Percentiles rank a stretch among this genome's conserved stretches.
Evolutionary conservation across 2,329 filamentous ascomycete species (phyloP).

Genomic region (Huntiella moniliformis): DNA sequence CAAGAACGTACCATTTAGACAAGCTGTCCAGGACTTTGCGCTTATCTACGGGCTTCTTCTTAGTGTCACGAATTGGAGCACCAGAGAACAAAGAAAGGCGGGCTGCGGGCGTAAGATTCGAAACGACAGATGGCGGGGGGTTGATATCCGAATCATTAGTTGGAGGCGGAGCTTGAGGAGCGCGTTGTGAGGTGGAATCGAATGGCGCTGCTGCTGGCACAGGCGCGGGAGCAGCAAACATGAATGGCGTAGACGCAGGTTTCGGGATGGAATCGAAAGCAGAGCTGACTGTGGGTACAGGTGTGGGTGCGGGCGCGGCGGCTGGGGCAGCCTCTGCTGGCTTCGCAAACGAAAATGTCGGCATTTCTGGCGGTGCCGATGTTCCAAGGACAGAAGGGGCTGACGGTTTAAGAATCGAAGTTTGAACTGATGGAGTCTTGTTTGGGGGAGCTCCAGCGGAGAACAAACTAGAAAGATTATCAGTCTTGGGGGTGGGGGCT

Average conservation of each 20-base stretch:
- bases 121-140: background rate
- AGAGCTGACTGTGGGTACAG: background rate
- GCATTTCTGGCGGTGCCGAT: background rate
- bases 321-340: background rate
- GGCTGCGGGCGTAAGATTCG: background rate
- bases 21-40: constrained; percentile 25
- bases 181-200: background rate
- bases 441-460: too few relatives aligned
- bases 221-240: background rate
- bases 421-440: too few relatives aligned
- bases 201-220: background rate
- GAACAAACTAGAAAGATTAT: too few relatives aligned
- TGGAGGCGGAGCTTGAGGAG: background rate
- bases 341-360: constrained; percentile 2
- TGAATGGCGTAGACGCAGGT: background rate
- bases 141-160: background rate
- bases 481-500: too few relatives aligned
- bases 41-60: constrained; percentile 3
- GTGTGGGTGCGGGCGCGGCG: background rate
- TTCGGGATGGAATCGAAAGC: background rate
- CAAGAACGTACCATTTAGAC: constrained; percentile 34
- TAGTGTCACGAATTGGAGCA: background rate
- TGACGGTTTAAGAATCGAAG: too few relatives aligned
- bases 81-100: constrained; percentile 9
- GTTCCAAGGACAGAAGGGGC: background rate